Evolutionary conservation across 2,329 filamentous ascomycete genomes (phyloP), one percentile per base, ranked within the genome.

Genomic region (Aspergillus bombycis): DNA sequence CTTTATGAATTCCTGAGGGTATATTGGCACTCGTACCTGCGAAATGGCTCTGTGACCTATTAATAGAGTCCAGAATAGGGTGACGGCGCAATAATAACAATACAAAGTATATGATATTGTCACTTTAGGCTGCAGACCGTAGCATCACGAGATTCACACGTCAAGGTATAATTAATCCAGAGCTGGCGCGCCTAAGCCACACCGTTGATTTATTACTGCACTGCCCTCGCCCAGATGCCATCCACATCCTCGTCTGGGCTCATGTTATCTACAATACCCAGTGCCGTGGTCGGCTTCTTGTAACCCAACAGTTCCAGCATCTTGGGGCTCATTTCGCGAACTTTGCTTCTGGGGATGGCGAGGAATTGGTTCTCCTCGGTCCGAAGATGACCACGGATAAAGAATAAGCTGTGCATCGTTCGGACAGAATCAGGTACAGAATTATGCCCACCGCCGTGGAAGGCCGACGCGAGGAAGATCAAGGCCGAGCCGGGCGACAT

Each of bases 351-450:
- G 2, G 75, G 73, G 10, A 76, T 67, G 3, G 72, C 71, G 4
- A 78, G 58, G 43, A 76, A 75, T 60, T 77, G 75, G 59, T 77
- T 78, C 58, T 78, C 75, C 60, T 78, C 74, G 9, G 72, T 70
- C 12, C 75, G 69, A 9, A 75, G 55, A 43, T 63, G 70, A 0
- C 75, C 75, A 4, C 70, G 67, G 10, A 71, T 58, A 46, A 78
- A 76, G 63, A 77, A 77, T 6, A 76, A 50, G 9, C 74, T 67
- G 48, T 77, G 68, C 43, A 77, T 63, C 16, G 65, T 72, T 16
- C 75, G 71, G 9, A 71, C 56, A 19, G 61, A 63, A n/a, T 62
- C 67, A 0, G 68, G 68, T 14, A 71, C 60, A 0, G 67, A 65
- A 61, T 76, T 77, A 34, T 75, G 71, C 2, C 71, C 75, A 19